Evolutionary conservation across 2,329 filamentous ascomycete genomes (phyloP), one percentile per base, ranked within the genome.

Genomic region (Curvularia hawaiiensis): DNA sequence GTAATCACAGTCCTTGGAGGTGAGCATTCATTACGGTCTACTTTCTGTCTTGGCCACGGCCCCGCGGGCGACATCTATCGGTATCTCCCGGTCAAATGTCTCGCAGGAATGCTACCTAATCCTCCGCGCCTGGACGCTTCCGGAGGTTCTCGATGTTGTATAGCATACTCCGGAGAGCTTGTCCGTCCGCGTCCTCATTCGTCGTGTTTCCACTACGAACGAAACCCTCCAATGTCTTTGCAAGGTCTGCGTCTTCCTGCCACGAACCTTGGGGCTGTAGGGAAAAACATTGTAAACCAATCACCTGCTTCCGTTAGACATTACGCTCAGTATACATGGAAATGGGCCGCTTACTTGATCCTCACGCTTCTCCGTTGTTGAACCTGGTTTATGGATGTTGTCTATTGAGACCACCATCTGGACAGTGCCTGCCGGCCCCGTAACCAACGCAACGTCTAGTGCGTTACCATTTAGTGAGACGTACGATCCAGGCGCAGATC

Each of bases 401-500:
- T 88, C 85, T 48, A 86, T 73, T 1, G 85, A 84, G 38, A 86
- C 77, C 24, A 84, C 50, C n/a, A 62, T 50, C 14, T 51, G 60
- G n/a, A 60, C 57, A 14, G 56, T 57, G 10, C 41, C 49, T 38
- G 54, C 45, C 24, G 60, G 52, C 16, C 49, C 43, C 1, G 55
- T 54, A 11, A 76, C 38, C 43, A 75, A 69, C 11, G 77, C 67
- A n/a, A 85, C 66, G 68, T 87, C 84, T 4, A 94, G 82, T 0
- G 87, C 84, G 66, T 90, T 92, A 8, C 89, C 89, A 2, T 82
- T 79, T 4, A 91, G 74, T 39, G 79, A 74, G 52, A 91, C 68
- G 16, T 61, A 61, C 7, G 59, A 52, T 20, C 45, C 24, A 50
- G 82, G 83, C 45, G 81, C 76, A 8, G 75, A 73, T 14, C 71